Evolutionary conservation across 208 protist genomes (phyloP).

Genomic region (Leishmania martiniquensis): DNA sequence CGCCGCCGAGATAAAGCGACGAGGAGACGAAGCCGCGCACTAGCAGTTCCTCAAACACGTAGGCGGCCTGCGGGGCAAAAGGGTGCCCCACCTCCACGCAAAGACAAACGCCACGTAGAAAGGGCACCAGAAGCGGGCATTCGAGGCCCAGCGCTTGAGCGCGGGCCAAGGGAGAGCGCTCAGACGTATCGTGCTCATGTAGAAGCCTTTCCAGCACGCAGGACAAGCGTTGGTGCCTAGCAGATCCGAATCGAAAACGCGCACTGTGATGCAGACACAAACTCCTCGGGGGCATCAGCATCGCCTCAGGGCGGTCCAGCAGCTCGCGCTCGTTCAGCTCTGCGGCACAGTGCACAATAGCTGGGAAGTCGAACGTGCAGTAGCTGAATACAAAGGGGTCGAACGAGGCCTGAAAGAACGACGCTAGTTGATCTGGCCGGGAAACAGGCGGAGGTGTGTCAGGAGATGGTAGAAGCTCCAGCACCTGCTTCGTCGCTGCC

Average conservation of each 20-base stretch:
- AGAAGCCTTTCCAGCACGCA: constrained; percentile 29
- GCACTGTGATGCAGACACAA: constrained; percentile 20
- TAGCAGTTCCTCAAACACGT: constrained; percentile 46
- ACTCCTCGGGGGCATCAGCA: constrained; percentile 31
- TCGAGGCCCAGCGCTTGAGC: not conserved
- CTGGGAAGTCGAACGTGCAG: constrained; percentile 39
- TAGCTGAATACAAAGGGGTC: constrained; percentile 52
- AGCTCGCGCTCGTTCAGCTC: constrained; percentile 13
- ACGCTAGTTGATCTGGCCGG: constrained; percentile 27
- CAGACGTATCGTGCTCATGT: constrained; percentile 30
- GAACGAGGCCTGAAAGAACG: constrained; percentile 28
- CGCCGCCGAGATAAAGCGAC: constrained; percentile 36
- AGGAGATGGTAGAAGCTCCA: constrained; percentile 3
- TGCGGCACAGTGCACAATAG: constrained; percentile 24
- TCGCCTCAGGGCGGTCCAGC: constrained; percentile 4
- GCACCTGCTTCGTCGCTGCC: too few relatives aligned
- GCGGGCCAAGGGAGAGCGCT: constrained; percentile 10
- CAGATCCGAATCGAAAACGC: constrained; percentile 14
- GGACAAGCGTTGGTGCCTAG: constrained; percentile 12
- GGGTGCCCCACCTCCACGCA: constrained; percentile 27
- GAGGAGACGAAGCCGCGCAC: constrained; percentile 27
- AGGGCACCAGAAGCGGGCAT: constrained; percentile 26
- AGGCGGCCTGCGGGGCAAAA: constrained; percentile 33
- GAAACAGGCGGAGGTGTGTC: constrained; percentile 29
- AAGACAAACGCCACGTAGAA: constrained; percentile 45